Evolutionary conservation across 1,284 basidiomycete species (phyloP).

Genomic region (Malassezia sympodialis): DNA sequence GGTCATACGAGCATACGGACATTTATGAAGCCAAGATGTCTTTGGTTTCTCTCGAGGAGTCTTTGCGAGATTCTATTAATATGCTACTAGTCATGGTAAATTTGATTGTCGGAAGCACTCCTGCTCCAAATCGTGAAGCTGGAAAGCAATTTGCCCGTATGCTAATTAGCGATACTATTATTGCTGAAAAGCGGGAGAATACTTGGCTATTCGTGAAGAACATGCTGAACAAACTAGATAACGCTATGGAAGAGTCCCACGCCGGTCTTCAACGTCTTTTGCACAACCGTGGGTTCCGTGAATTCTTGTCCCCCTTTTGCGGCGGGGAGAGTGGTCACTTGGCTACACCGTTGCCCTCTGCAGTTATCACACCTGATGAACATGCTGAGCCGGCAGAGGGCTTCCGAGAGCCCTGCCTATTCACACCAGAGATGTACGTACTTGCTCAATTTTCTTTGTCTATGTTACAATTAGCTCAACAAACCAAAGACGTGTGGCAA

Average conservation of each 20-base stretch:
- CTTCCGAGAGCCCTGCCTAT: conserved; percentile 15
- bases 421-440: conserved; percentile 26
- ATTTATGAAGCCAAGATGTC: neutral
- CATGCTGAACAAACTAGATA: neutral
- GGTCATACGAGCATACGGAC: neutral
- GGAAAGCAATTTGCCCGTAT: neutral
- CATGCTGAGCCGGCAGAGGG: neutral
- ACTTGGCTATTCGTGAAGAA: neutral
- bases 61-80: neutral
- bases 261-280: neutral
- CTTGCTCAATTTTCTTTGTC: conserved; percentile 30
- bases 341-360: neutral
- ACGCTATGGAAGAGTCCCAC: neutral
- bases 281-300: neutral
- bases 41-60: conserved; percentile 3
- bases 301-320: neutral
- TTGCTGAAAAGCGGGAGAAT: neutral
- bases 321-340: neutral
- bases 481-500: conserved; percentile 17
- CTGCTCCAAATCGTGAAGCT: neutral
- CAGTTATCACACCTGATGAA: neutral
- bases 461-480: conserved; percentile 29
- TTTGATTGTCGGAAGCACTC: neutral
- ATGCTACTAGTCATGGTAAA: neutral
- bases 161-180: neutral